phyloP scores from a whole-genome alignment of 1,284 basidiomycete species.

The Irpex lacteus region DNA sequence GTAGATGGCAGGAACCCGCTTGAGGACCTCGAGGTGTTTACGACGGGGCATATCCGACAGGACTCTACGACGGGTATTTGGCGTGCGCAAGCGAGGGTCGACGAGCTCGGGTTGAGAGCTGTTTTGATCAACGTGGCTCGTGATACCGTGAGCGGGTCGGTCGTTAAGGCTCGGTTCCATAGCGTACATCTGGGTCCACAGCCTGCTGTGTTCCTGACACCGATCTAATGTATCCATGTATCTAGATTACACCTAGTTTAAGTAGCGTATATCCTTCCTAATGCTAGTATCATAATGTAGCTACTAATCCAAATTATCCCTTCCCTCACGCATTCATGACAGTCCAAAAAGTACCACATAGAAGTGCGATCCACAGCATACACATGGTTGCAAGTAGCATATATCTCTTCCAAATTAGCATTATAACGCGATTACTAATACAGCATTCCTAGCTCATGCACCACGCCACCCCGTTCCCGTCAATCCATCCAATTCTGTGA shows the following conservation, averaged over 20 bases:
- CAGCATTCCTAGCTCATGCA: too few relatives aligned
- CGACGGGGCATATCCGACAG: slow-evolving; percentile 8
- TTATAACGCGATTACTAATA: too few relatives aligned
- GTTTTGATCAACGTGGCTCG: not conserved
- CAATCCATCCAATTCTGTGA: too few relatives aligned
- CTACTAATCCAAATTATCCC: not conserved
- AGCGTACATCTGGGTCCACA: not conserved
- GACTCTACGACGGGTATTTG: not conserved
- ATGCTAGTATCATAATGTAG: not conserved
- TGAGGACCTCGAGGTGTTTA: slow-evolving; percentile 20
- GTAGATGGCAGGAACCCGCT: slow-evolving; percentile 31
- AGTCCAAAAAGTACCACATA: not conserved
- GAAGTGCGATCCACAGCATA: too few relatives aligned
- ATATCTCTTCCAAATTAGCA: too few relatives aligned
- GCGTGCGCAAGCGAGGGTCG: not conserved
- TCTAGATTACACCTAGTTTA: too few relatives aligned
- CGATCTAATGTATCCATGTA: not conserved
- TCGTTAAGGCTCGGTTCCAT: not conserved
- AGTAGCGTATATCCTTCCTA: not conserved
- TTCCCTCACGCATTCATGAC: not conserved
- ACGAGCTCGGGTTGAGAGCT: slow-evolving; percentile 1
- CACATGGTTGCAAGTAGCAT: too few relatives aligned
- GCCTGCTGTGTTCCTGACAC: not conserved
- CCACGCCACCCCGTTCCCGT: too few relatives aligned
- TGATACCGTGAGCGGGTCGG: not conserved